Evolutionary conservation across 140 eudicot species (phyloP).

Genomic region (Bidens hawaiensis): DNA sequence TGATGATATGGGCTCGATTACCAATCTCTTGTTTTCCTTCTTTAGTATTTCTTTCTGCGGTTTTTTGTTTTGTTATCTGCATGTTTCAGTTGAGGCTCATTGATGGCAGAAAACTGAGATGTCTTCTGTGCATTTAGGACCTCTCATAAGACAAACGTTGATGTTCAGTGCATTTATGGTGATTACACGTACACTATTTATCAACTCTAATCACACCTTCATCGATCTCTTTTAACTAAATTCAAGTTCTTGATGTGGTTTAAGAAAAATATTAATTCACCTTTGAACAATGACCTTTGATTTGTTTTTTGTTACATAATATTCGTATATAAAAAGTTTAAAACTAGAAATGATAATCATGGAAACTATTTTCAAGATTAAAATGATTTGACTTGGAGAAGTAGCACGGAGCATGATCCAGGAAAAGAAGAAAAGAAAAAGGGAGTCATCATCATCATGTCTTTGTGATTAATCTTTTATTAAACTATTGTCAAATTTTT

Average conservation of each 20-base stretch:
- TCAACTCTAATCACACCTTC: conserved; percentile 6
- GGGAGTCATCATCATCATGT: conserved; percentile 41
- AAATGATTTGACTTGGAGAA: conserved; percentile 30
- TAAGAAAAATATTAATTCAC: too few species aligned
- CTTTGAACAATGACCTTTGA: too few species aligned
- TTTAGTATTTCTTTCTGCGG: conserved; percentile 29
- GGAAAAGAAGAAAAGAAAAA: conserved; percentile 22
- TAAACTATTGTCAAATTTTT: conserved; percentile 3
- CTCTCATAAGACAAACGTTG: conserved; percentile 40
- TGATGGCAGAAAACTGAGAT: conserved; percentile 33
- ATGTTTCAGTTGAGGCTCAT: conserved; percentile 42
- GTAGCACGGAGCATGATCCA: conserved; percentile 31
- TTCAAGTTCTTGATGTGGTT: too few species aligned
- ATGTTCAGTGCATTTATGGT: conserved; percentile 49
- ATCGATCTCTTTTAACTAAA: too few species aligned
- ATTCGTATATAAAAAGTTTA: conserved; percentile 14
- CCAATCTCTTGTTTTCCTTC: conserved; percentile 6
- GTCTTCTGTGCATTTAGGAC: conserved; percentile 20
- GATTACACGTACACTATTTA: conserved; percentile 32
- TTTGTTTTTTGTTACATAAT: not conserved
- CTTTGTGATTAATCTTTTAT: conserved; percentile 37
- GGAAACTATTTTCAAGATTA: conserved; percentile 34
- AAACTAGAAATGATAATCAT: conserved; percentile 26
- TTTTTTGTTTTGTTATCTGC: conserved; percentile 40
- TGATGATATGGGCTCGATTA: conserved; percentile 9